phyloP scores from a whole-genome alignment of 164 flowering plant genomes.

The Aristolochia contorta region DNA sequence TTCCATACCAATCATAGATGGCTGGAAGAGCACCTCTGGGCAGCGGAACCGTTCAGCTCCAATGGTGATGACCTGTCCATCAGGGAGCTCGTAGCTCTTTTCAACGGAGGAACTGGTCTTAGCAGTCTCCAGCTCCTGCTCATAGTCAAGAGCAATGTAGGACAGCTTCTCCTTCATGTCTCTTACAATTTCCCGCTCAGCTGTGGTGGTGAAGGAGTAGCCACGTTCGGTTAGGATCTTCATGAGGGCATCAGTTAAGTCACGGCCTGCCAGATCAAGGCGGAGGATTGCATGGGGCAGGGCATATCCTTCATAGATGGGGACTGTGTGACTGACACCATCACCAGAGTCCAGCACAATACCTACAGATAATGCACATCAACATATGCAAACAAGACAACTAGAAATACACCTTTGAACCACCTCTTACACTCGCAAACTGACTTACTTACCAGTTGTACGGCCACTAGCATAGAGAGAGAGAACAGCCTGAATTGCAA shows the following conservation, averaged over 20 bases:
- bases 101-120: constrained; percentile 26
- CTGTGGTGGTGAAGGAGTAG: constrained; percentile 26
- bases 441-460: constrained; percentile 44
- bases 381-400: not conserved
- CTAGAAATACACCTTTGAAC: not conserved
- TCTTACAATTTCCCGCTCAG: constrained; percentile 34
- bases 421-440: not conserved
- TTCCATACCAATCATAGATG: constrained; percentile 35
- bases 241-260: constrained; percentile 27
- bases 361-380: constrained; percentile 14
- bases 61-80: constrained; percentile 28
- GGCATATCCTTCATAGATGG: constrained; percentile 34
- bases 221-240: constrained; percentile 26
- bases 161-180: constrained; percentile 63
- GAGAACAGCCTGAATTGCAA: constrained; percentile 71
- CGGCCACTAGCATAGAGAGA: constrained; percentile 77
- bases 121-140: constrained; percentile 24
- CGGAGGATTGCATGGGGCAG: constrained; percentile 36
- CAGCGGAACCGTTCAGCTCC: constrained; percentile 34
- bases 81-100: constrained; percentile 30
- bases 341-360: constrained; percentile 35
- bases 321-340: constrained; percentile 38
- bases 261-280: constrained; percentile 30
- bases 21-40: constrained; percentile 37
- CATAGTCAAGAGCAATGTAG: constrained; percentile 28